These are phyloP conservation scores for Mycena indigotica DNA, from an alignment of 768 basidiomycete genomes.

Conservation along the genomic window DNA sequence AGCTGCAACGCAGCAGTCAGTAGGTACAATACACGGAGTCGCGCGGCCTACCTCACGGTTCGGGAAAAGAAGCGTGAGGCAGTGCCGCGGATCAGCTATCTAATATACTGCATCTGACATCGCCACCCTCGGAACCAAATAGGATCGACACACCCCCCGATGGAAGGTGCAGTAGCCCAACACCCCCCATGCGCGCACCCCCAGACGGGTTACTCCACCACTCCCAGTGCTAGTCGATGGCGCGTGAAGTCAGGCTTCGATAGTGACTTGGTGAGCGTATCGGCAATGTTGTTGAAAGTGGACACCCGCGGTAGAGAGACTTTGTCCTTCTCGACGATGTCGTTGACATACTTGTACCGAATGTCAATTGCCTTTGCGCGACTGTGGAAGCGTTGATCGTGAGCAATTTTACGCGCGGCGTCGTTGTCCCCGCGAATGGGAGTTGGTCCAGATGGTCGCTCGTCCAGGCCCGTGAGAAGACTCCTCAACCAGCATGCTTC, in stretches of 20 bases:
- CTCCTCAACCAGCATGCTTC: conserved; percentile 28
- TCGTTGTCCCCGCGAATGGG: conserved; percentile 18
- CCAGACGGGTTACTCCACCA: not conserved
- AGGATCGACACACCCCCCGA: no score
- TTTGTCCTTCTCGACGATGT: conserved; percentile 28
- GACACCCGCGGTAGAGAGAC: conserved; percentile 27
- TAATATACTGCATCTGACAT: no score
- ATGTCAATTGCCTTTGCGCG: conserved; percentile 35
- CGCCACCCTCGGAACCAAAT: no score
- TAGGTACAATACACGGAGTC: no score
- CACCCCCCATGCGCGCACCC: not conserved
- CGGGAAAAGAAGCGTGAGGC: no score
- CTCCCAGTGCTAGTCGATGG: not conserved
- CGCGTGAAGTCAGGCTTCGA: not conserved
- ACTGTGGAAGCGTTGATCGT: conserved; percentile 26
- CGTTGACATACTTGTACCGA: conserved; percentile 33
- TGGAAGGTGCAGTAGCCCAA: no score
- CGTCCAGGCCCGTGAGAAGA: conserved; percentile 16
- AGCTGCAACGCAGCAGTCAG: no score
- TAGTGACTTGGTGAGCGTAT: conserved; percentile 38
- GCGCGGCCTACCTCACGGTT: no score
- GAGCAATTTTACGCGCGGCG: conserved; percentile 20
- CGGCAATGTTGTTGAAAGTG: conserved; percentile 32
- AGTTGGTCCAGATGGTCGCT: conserved; percentile 9
- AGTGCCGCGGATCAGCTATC: no score